Conservation (phyloP, 2,329 filamentous ascomycete species). For the Acarospora socialis region DNA sequence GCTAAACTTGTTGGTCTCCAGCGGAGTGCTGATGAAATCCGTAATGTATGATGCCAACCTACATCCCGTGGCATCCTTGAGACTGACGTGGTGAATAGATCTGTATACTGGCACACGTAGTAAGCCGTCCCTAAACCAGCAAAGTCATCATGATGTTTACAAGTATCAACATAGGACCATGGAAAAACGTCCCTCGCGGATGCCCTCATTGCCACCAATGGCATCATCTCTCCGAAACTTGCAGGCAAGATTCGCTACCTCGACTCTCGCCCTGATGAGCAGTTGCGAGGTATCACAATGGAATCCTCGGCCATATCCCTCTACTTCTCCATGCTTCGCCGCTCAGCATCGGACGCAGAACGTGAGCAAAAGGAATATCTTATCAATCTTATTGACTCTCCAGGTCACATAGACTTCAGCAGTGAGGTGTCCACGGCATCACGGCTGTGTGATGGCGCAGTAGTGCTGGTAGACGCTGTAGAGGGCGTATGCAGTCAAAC, state of each 20-base stretch:
- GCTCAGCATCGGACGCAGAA: slow-evolving; percentile 50
- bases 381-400: slow-evolving; percentile 95
- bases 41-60: slow-evolving; percentile 86
- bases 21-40: slow-evolving; percentile 70
- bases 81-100: slow-evolving; percentile 46
- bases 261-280: slow-evolving; percentile 90
- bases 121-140: slow-evolving; percentile 35
- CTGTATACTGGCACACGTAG: slow-evolving; percentile 86
- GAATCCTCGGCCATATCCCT: slow-evolving; percentile 96
- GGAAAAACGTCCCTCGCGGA: slow-evolving; percentile 97
- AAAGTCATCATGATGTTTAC: slow-evolving; percentile 1
- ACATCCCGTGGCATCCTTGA: too few species aligned
- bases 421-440: slow-evolving; percentile 96
- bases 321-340: slow-evolving; percentile 81
- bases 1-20: slow-evolving; percentile 87
- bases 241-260: slow-evolving; percentile 97
- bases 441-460: slow-evolving; percentile 80
- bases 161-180: slow-evolving; percentile 52
- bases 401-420: slow-evolving; percentile 96
- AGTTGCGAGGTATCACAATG: slow-evolving; percentile 97
- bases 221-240: slow-evolving; percentile 95
- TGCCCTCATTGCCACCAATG: slow-evolving; percentile 92
- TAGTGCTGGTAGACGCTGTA: slow-evolving; percentile 89
- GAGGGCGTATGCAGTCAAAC: slow-evolving; percentile 98
- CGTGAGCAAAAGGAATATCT: slow-evolving; percentile 77